These are phyloP conservation scores for Amoebophrya sp. DNA, from an alignment of 169 alveolate species.

Conservation along the genomic window DNA sequence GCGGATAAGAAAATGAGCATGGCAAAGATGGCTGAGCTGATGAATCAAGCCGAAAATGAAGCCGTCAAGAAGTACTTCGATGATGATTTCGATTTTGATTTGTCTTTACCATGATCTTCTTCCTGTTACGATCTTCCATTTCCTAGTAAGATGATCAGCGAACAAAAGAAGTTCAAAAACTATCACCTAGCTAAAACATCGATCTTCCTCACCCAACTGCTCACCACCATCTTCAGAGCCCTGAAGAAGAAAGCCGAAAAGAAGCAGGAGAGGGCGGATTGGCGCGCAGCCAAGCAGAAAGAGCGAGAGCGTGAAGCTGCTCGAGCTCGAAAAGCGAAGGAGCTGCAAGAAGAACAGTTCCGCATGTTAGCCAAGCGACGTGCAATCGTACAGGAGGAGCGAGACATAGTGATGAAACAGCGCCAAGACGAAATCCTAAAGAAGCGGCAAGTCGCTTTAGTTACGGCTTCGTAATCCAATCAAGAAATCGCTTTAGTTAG, in stretches of 20 bases:
- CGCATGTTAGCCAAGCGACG: background rate
- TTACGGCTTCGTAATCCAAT: too few relatives aligned
- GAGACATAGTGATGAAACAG: background rate
- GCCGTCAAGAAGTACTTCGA: conserved; percentile 25
- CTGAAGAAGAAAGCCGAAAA: conserved; percentile 1
- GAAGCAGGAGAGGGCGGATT: background rate
- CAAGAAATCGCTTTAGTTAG: too few relatives aligned
- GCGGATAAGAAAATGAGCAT: background rate
- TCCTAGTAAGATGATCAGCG: too few relatives aligned
- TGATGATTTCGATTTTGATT: too few relatives aligned
- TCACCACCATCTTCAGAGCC: background rate
- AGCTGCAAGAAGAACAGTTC: background rate
- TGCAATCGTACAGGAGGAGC: background rate
- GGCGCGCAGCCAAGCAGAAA: conserved; percentile 1
- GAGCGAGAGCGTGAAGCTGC: conserved; percentile 6
- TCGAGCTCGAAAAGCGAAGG: background rate
- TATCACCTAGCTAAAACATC: too few relatives aligned
- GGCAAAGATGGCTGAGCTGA: conserved; percentile 18
- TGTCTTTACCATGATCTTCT: too few relatives aligned
- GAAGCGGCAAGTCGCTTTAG: background rate
- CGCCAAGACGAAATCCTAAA: background rate
- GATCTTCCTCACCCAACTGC: too few relatives aligned
- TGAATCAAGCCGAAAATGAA: conserved; percentile 5
- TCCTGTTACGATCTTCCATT: too few relatives aligned
- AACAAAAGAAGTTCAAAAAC: too few relatives aligned